Percentiles rank a stretch among this genome's conserved stretches.
These are phyloP conservation scores for Chalaropsis thielavioides DNA, from an alignment of 2,329 filamentous ascomycete species.

Conservation along the genomic window DNA sequence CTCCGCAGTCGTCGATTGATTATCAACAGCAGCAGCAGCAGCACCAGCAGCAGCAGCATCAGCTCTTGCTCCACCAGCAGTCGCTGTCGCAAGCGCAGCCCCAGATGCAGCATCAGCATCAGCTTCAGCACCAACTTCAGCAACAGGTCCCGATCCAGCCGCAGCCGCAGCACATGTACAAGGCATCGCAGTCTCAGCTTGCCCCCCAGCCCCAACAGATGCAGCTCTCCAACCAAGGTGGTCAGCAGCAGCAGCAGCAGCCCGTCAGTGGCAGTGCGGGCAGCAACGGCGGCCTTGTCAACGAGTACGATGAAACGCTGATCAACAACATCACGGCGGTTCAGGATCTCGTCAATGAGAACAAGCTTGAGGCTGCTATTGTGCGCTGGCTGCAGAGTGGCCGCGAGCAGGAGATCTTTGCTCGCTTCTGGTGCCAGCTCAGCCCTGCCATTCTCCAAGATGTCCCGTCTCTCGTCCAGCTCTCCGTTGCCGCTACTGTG, in stretches of 20 bases:
- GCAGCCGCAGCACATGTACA: conserved; percentile 17
- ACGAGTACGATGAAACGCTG: conserved; percentile 34
- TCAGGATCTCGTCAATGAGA: conserved; percentile 45
- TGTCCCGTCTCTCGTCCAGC: conserved; percentile 45
- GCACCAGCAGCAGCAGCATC: conserved; percentile 26
- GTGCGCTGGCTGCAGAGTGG: conserved; percentile 53
- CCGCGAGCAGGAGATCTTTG: conserved; percentile 48
- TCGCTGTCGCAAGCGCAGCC: conserved; percentile 55
- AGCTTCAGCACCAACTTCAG: conserved; percentile 35
- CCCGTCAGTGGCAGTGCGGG: neutral
- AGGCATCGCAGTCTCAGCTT: conserved; percentile 21
- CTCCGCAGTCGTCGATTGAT: conserved; percentile 9
- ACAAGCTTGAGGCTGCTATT: conserved; percentile 47
- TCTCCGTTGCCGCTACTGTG: conserved; percentile 51
- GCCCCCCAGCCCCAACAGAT: conserved; percentile 19
- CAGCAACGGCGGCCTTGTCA: neutral
- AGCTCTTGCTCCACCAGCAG: conserved; percentile 17
- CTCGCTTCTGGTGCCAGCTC: conserved; percentile 26
- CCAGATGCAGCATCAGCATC: conserved; percentile 27
- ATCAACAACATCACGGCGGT: conserved; percentile 43
- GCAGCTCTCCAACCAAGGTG: conserved; percentile 19
- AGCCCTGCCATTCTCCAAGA: conserved; percentile 34
- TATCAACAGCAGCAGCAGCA: conserved; percentile 23
- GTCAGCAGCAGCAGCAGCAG: conserved; percentile 16
- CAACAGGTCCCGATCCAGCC: conserved; percentile 23